phyloP scores from a whole-genome alignment of 1,139 yeast genomes.

The Hansenula sp. region DNA sequence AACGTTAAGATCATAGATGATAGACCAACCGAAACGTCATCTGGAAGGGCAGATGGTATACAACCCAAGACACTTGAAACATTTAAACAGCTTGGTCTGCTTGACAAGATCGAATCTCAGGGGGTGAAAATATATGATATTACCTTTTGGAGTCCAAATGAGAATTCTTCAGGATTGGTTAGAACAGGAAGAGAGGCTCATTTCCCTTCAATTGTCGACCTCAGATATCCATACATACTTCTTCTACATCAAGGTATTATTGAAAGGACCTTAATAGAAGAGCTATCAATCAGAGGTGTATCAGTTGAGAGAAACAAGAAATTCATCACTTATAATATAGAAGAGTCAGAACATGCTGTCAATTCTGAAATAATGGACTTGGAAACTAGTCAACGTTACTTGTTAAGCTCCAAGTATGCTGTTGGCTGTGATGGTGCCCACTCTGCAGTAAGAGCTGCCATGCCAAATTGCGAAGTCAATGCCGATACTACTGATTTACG shows the following conservation, averaged over 20 bases:
- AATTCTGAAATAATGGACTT: conserved; percentile 7
- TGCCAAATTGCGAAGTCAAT: conserved; percentile 26
- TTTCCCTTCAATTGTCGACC: conserved; percentile 7
- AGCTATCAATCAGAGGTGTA: conserved; percentile 8
- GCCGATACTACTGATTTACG: conserved; percentile 34
- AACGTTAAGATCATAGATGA: conserved; percentile 30
- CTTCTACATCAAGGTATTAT: conserved; percentile 18
- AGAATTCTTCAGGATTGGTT: conserved; percentile 13
- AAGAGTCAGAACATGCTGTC: no score
- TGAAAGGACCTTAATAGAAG: conserved; percentile 17
- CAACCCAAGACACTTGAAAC: conserved; percentile 31
- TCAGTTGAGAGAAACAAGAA: no score
- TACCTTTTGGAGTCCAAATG: conserved; percentile 26
- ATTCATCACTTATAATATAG: no score
- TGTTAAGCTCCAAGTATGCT: conserved; percentile 31
- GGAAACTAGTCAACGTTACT: conserved; percentile 14
- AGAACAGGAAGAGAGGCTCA: conserved; percentile 11
- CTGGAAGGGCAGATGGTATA: conserved; percentile 37
- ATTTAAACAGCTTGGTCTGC: conserved; percentile 29
- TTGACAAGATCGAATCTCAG: conserved; percentile 27
- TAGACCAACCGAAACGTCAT: conserved; percentile 25
- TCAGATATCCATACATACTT: conserved; percentile 2
- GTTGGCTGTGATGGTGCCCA: conserved; percentile 37
- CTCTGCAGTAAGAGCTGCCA: conserved; percentile 31
- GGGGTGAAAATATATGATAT: conserved; percentile 29